Evolutionary conservation across 1,284 basidiomycete species (phyloP), one percentile per base, ranked within the genome.

Genomic region (Tetrapyrgos nigripes): DNA sequence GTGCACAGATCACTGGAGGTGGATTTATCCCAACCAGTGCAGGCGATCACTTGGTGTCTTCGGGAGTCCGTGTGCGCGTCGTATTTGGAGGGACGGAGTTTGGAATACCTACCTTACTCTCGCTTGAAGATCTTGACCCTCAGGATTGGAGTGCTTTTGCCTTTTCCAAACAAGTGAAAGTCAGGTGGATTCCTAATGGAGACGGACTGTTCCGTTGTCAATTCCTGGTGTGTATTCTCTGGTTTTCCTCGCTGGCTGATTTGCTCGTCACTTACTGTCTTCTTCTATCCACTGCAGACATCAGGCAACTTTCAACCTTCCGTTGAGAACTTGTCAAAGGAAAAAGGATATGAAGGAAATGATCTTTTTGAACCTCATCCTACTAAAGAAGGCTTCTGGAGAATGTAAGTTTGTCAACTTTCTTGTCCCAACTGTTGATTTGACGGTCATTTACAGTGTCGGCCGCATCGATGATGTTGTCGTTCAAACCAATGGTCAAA

Each of bases 401-500:
- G 71, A 64, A 61, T 81, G 81, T 81, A 58, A 55, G 44, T 28
- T 31, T 0, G 71, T 45, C 28, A 35, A 43, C 14, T 4, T 3
- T 9, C 31, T 35, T 9, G 17, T 27, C 29, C 23, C 3, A 9
- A 24, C 14, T 10, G 13, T 11, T 4, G n/a, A 35, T 46, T 44
- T n/a, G n/a, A n/a, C n/a, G n/a, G 37, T 21, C 13, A 28, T 44
- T 44, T 50, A 9, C 45, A 78, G 76, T 37, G 72, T 78, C 26
- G 72, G 70, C 1, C 68, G 71, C 4, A 56, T 67, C 5, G 77
- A 79, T 62, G 78, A 79, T 57, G 72, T 78, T 2, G 71, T 79
- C 29, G 69, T 77, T 4, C 78, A 78, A 56, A 69, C 73, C 4
- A 75, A 74, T 23, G 76, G 75, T 3, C 75, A 79, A 58, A 78